phyloP scores from a whole-genome alignment of 1,284 basidiomycete genomes.

The Crepidotus sp. region DNA sequence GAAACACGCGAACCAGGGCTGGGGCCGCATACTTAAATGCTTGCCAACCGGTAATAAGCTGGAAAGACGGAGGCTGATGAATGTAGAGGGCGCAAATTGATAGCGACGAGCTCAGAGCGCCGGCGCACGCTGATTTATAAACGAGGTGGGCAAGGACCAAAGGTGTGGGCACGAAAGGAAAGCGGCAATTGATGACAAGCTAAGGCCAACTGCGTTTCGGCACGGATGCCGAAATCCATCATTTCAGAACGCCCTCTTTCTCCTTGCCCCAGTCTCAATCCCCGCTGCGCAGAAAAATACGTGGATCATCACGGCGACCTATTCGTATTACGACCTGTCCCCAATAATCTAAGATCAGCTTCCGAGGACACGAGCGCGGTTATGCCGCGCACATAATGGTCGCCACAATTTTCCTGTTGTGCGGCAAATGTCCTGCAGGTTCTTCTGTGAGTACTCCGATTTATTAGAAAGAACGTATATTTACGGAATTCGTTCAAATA shows the following conservation, averaged over 20 bases:
- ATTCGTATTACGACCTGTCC: slow-evolving; percentile 3
- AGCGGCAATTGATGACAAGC: not conserved
- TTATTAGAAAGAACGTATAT: too few species aligned
- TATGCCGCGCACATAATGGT: slow-evolving; percentile 45
- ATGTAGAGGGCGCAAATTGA: not conserved
- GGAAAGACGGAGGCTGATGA: slow-evolving; percentile 1
- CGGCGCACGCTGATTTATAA: not conserved
- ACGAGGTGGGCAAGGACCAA: not conserved
- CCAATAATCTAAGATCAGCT: not conserved
- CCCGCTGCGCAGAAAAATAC: too few species aligned
- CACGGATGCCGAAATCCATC: too few species aligned
- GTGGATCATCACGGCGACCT: not conserved
- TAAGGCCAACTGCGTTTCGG: too few species aligned
- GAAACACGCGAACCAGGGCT: not conserved
- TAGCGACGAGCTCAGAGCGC: not conserved
- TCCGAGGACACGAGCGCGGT: not conserved
- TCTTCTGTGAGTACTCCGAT: too few species aligned
- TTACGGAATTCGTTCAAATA: too few species aligned
- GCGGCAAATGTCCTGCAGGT: slow-evolving; percentile 63
- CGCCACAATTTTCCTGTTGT: slow-evolving; percentile 69
- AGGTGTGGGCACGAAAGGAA: slow-evolving; percentile 2
- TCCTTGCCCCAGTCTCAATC: too few species aligned
- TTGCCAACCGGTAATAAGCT: not conserved
- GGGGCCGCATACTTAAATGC: not conserved
- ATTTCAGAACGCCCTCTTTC: too few species aligned